Conservation (phyloP, 371 early-diverging fungal genomes). For the Syncephalis fuscata region DNA sequence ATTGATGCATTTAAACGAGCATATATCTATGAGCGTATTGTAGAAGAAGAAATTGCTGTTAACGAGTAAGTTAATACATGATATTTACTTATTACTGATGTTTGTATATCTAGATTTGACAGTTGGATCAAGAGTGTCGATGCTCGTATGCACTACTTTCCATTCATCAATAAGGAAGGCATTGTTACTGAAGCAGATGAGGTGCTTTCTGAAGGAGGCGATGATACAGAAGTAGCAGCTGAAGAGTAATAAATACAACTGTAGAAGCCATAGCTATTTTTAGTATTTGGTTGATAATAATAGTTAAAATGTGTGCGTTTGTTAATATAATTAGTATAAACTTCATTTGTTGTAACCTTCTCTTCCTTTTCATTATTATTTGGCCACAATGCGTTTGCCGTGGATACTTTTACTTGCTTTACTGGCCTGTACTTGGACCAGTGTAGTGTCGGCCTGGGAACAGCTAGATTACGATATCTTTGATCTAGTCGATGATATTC, state of each 20-base stretch:
- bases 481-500: constrained; percentile 59
- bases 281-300: no score
- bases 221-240: no score
- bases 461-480: constrained; percentile 54
- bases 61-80: constrained; percentile 16
- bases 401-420: no score
- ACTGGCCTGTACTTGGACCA: no score
- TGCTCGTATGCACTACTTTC: constrained; percentile 19
- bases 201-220: no score
- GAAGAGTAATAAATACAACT: no score
- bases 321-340: no score
- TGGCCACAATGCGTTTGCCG: no score
- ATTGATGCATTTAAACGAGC: constrained; percentile 71
- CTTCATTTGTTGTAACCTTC: no score
- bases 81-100: not conserved
- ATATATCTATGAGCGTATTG: constrained; percentile 59
- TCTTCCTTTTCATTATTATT: no score
- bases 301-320: no score
- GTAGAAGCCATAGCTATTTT: no score
- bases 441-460: not conserved
- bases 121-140: constrained; percentile 50
- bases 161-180: constrained; percentile 23
- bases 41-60: constrained; percentile 44
- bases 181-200: not conserved
- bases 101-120: constrained; percentile 31